Conservation (phyloP, 2,329 filamentous ascomycete genomes). For the Alternaria ethzedia region DNA sequence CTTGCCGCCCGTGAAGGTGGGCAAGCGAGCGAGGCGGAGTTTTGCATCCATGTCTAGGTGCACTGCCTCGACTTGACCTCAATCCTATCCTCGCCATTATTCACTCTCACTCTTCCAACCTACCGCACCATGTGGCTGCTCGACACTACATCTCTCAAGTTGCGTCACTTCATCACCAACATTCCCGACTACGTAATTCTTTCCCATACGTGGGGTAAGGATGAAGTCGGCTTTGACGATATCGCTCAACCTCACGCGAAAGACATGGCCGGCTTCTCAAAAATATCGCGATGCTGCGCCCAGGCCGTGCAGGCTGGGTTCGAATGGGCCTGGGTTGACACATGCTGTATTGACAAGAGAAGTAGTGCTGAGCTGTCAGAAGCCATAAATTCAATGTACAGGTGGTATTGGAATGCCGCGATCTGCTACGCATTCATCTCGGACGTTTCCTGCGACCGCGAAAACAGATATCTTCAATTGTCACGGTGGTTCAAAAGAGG, state of each 20-base stretch:
- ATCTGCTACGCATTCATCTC: background rate
- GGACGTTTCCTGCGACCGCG: accelerated
- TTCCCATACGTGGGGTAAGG: background rate
- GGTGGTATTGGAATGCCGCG: background rate
- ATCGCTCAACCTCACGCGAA: background rate
- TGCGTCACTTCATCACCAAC: background rate
- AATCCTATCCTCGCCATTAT: too few species aligned
- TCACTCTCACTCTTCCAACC: too few species aligned
- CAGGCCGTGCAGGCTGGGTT: background rate
- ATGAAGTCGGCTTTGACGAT: background rate
- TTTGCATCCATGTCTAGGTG: background rate
- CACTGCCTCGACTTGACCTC: background rate
- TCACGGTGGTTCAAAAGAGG: background rate
- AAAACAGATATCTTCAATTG: background rate
- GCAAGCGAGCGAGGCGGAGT: background rate
- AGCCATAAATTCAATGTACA: background rate
- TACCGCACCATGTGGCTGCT: background rate
- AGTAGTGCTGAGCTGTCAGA: background rate
- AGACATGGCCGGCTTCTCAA: background rate
- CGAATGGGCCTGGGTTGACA: background rate
- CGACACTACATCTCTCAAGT: background rate
- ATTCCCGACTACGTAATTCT: background rate
- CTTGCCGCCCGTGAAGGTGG: background rate
- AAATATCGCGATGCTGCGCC: background rate
- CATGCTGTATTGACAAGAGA: background rate